Evolutionary conservation across 202 grass and related monocot genomes (phyloP).

Genomic region (Setaria viridis): DNA sequence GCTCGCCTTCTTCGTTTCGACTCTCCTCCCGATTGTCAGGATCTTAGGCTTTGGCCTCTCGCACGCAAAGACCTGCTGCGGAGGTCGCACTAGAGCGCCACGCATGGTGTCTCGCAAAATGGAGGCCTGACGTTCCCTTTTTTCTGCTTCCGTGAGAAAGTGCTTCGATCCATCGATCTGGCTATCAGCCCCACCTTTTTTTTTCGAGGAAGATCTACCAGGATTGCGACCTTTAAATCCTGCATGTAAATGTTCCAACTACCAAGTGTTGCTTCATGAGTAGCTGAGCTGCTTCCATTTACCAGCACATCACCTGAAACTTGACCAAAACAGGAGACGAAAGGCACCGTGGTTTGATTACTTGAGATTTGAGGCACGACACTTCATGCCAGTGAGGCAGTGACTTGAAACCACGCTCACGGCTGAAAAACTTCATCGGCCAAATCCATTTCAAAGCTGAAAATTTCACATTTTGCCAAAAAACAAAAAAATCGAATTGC

Average conservation of each 20-base stretch:
- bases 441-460: neutral
- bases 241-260: neutral
- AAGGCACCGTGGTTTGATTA: neutral
- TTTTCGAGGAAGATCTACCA: neutral
- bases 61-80: constrained; percentile 67
- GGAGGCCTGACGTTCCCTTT: constrained; percentile 14
- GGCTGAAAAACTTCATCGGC: neutral
- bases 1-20: too few species aligned
- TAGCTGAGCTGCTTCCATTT: neutral
- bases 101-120: constrained; percentile 50
- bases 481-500: neutral
- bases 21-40: neutral
- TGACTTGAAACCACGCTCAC: neutral
- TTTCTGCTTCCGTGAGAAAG: constrained; percentile 32
- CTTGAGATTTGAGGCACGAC: neutral
- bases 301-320: neutral
- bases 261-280: neutral
- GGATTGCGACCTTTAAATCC: constrained; percentile 10
- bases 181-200: neutral
- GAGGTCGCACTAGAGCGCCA: constrained; percentile 1
- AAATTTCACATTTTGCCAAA: neutral
- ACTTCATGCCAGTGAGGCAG: neutral
- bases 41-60: constrained; percentile 60
- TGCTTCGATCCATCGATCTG: neutral
- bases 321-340: neutral